Evolutionary conservation across 2,329 filamentous ascomycete species (phyloP).

Genomic region (Pseudogymnoascus sp.): DNA sequence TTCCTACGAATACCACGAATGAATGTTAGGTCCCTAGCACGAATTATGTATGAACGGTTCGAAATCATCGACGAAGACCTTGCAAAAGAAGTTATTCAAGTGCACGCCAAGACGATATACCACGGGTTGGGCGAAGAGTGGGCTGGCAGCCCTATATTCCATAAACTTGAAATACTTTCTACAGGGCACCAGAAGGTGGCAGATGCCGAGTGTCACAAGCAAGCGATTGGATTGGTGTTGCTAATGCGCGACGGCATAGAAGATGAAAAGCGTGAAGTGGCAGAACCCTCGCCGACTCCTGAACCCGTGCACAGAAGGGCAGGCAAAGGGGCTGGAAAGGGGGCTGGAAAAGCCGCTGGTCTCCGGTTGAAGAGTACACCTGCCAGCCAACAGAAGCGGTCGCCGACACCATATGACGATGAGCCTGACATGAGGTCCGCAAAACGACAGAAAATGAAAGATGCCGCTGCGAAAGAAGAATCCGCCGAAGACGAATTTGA

Average conservation of each 20-base stretch:
- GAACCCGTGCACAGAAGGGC: background rate
- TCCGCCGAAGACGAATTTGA: background rate
- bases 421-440: background rate
- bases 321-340: background rate
- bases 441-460: slow-evolving; percentile 6
- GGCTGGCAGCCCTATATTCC: slow-evolving; percentile 7
- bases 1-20: slow-evolving; percentile 1
- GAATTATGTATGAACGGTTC: slow-evolving; percentile 10
- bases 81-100: slow-evolving; percentile 10
- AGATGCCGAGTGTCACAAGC: background rate
- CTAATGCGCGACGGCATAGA: background rate
- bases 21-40: slow-evolving; percentile 8
- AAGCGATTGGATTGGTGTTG: background rate
- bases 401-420: slow-evolving; percentile 3
- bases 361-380: background rate
- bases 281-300: background rate
- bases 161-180: slow-evolving; percentile 6
- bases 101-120: slow-evolving; percentile 10
- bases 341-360: background rate
- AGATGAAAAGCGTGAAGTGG: background rate
- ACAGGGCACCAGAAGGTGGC: background rate
- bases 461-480: background rate
- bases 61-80: slow-evolving; percentile 7
- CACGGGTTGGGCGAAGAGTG: slow-evolving; percentile 9
- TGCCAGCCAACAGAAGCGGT: background rate